These are phyloP conservation scores for Xylaria hypoxylon DNA, from an alignment of 2,329 filamentous ascomycete species.

Conservation along the genomic window DNA sequence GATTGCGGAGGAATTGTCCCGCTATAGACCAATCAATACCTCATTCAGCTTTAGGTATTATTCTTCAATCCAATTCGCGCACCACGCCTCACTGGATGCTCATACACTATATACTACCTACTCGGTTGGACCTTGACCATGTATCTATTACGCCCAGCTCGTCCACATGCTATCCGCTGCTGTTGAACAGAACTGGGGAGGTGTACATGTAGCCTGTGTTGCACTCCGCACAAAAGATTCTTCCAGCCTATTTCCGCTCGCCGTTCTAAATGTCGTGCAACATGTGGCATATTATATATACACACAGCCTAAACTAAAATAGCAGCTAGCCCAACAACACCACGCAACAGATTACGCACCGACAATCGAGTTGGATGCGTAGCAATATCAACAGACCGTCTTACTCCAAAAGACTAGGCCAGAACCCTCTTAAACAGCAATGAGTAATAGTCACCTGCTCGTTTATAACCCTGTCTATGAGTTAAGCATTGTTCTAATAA, in stretches of 20 bases:
- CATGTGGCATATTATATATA: slow-evolving; percentile 14
- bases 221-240: slow-evolving; percentile 22
- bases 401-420: slow-evolving; percentile 32
- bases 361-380: slow-evolving; percentile 19
- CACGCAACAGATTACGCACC: slow-evolving; percentile 13
- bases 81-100: neutral
- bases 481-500: neutral
- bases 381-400: slow-evolving; percentile 29
- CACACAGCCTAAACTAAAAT: slow-evolving; percentile 39
- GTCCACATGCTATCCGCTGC: slow-evolving; percentile 17
- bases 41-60: neutral
- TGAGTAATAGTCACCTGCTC: neutral
- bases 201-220: slow-evolving; percentile 14
- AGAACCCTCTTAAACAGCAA: slow-evolving; percentile 19
- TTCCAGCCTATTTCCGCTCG: slow-evolving; percentile 27
- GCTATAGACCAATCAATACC: neutral
- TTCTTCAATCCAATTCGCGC: slow-evolving; percentile 6
- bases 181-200: neutral
- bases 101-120: neutral
- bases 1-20: slow-evolving; percentile 14
- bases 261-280: slow-evolving; percentile 32
- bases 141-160: slow-evolving; percentile 10
- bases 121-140: slow-evolving; percentile 1
- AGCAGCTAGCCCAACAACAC: slow-evolving; percentile 23
- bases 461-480: neutral